These are phyloP conservation scores for Phytophthora hybrid DNA, from an alignment of 352 stramenopile species.

Conservation along the genomic window DNA sequence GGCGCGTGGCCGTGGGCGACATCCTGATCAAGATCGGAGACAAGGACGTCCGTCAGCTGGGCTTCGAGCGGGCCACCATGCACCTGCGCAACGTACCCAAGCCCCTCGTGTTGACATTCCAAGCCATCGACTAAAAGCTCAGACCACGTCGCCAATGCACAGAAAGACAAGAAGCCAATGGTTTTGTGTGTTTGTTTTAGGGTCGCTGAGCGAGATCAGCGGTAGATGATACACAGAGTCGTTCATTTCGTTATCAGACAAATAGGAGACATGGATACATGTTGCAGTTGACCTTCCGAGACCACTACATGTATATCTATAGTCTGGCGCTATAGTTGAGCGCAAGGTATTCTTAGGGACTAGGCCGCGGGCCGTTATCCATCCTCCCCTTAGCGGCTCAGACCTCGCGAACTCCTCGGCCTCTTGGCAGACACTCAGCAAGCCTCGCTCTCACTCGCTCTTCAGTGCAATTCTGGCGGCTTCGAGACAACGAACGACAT, in stretches of 20 bases:
- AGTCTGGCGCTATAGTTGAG: not conserved
- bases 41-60: conserved; percentile 69
- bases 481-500: conserved; percentile 37
- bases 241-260: conserved; percentile 31
- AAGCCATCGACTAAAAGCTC: conserved; percentile 69
- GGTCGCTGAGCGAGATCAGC: conserved; percentile 5
- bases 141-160: not conserved
- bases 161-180: conserved; percentile 17
- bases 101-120: conserved; percentile 80
- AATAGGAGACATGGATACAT: conserved; percentile 8
- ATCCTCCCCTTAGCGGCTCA: conserved; percentile 23
- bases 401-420: conserved; percentile 8
- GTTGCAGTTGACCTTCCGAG: no score
- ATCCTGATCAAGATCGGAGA: conserved; percentile 83
- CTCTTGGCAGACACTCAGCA: conserved; percentile 29
- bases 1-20: conserved; percentile 78
- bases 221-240: conserved; percentile 17
- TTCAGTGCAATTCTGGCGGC: conserved; percentile 20
- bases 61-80: conserved; percentile 79
- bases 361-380: conserved; percentile 17
- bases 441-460: not conserved
- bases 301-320: not conserved
- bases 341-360: conserved; percentile 24
- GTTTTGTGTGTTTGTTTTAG: conserved; percentile 36
- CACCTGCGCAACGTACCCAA: conserved; percentile 81